Conservation (phyloP, 2,329 filamentous ascomycete species). For the Aschersonia sp. region DNA sequence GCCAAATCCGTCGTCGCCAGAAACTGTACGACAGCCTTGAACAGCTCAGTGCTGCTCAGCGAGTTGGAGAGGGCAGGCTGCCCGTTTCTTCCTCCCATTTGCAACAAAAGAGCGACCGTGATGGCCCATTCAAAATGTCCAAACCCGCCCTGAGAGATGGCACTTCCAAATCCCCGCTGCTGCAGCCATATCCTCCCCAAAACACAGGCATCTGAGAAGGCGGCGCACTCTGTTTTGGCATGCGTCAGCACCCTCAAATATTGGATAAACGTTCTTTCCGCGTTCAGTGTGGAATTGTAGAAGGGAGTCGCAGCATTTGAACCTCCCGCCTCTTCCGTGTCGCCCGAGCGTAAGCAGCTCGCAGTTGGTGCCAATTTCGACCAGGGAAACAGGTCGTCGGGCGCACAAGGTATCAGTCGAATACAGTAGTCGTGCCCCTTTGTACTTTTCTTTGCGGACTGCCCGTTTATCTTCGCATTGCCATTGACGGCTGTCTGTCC, state of each 20-base stretch:
- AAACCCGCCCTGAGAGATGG: slow-evolving; percentile 66
- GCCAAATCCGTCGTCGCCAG: slow-evolving; percentile 59
- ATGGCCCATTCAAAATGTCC: slow-evolving; percentile 83
- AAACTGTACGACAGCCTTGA: slow-evolving; percentile 88
- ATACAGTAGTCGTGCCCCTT: slow-evolving; percentile 36
- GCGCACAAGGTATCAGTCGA: slow-evolving; percentile 62
- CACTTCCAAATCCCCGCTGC: slow-evolving; percentile 66
- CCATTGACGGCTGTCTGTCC: slow-evolving; percentile 2
- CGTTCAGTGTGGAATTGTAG: slow-evolving; percentile 77
- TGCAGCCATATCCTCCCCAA: slow-evolving; percentile 80
- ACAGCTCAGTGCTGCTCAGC: slow-evolving; percentile 82
- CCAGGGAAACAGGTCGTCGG: slow-evolving; percentile 53
- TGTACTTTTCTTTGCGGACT: slow-evolving; percentile 6
- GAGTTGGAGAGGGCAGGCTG: slow-evolving; percentile 60
- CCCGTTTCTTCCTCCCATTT: slow-evolving; percentile 60
- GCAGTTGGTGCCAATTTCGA: slow-evolving; percentile 56
- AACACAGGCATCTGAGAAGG: slow-evolving; percentile 71
- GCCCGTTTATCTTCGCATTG: slow-evolving; percentile 4
- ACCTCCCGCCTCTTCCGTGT: slow-evolving; percentile 27
- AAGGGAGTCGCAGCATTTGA: slow-evolving; percentile 49
- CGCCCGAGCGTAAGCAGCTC: slow-evolving; percentile 51
- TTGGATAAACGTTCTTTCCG: slow-evolving; percentile 56
- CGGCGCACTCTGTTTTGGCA: slow-evolving; percentile 52
- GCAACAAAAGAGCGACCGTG: slow-evolving; percentile 66
- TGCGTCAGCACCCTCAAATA: slow-evolving; percentile 65